Percentiles rank a stretch among this genome's conserved stretches.
phyloP scores from a whole-genome alignment of 768 basidiomycete species.

The Omphalotus guepiniiformis region DNA sequence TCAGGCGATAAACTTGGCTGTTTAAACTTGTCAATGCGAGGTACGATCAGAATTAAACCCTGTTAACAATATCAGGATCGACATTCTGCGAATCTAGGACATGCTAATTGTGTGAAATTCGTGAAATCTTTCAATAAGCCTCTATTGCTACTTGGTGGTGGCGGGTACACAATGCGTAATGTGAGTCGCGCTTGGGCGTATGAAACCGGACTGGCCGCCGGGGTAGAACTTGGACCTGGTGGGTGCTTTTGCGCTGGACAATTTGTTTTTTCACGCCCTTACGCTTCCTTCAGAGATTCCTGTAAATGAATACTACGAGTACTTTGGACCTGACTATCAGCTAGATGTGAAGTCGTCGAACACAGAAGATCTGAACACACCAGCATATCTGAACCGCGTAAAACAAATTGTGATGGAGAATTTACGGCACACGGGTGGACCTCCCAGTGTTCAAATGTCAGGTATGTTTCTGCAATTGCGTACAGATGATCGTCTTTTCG shows the following conservation, averaged over 20 bases:
- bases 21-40: conserved; percentile 94
- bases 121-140: conserved; percentile 96
- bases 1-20: conserved; percentile 96
- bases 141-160: conserved; percentile 90
- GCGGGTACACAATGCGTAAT: conserved; percentile 98
- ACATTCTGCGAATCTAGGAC: conserved; percentile 45
- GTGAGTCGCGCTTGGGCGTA: conserved; percentile 97
- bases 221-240: conserved; percentile 88
- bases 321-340: conserved; percentile 96
- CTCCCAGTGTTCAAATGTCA: conserved; percentile 90
- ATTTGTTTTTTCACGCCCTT: not conserved
- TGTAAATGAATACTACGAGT: conserved; percentile 98
- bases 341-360: conserved; percentile 94
- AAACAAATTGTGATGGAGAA: conserved; percentile 92
- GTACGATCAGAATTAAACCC: conserved; percentile 36
- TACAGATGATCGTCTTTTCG: not conserved
- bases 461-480: conserved; percentile 37
- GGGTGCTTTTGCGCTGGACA: conserved; percentile 18
- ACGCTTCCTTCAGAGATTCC: conserved; percentile 70
- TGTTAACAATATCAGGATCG: not conserved
- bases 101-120: conserved; percentile 96
- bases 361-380: conserved; percentile 92
- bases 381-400: conserved; percentile 89
- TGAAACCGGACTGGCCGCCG: conserved; percentile 97
- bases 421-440: conserved; percentile 77